Evolutionary conservation across 2,329 filamentous ascomycete species (phyloP).

Genomic region (Xylaria sp.): DNA sequence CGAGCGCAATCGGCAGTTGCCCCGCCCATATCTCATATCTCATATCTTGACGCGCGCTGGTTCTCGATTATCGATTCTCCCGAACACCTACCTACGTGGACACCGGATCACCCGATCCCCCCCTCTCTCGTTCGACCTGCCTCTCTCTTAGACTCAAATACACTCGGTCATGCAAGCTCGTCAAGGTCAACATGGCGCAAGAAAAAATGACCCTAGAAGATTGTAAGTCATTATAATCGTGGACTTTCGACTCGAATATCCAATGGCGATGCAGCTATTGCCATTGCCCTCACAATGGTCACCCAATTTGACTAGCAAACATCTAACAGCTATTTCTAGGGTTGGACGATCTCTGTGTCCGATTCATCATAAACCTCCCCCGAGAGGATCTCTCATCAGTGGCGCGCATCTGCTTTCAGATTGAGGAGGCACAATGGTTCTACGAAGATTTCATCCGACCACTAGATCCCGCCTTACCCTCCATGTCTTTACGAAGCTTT

Average conservation of each 20-base stretch:
- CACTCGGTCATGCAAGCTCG: conserved; percentile 43
- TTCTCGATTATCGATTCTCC: conserved; percentile 21
- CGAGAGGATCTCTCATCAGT: conserved; percentile 89
- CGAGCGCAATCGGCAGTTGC: conserved; percentile 35
- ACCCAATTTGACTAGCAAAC: conserved; percentile 12
- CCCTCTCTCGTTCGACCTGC: conserved; percentile 15
- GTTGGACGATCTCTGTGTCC: conserved; percentile 97
- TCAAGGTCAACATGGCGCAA: conserved; percentile 72
- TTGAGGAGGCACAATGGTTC: conserved; percentile 99
- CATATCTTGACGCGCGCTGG: conserved; percentile 27
- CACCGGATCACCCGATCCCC: conserved; percentile 1
- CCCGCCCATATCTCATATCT: conserved; percentile 24
- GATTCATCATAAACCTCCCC: conserved; percentile 97
- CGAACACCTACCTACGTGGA: conserved; percentile 4
- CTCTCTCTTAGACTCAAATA: conserved; percentile 10
- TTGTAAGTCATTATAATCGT: conserved; percentile 64
- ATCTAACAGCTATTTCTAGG: conserved; percentile 59
- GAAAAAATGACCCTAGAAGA: conserved; percentile 89
- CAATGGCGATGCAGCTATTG: neutral
- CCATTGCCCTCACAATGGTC: neutral
- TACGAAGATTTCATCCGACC: conserved; percentile 99
- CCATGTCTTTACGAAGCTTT: conserved; percentile 85
- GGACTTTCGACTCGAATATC: conserved; percentile 8
- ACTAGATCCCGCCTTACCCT: conserved; percentile 83
- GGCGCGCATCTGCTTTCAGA: conserved; percentile 96